Conservation (phyloP, 345 rosid genomes). For the Citrus mangshanensis region DNA sequence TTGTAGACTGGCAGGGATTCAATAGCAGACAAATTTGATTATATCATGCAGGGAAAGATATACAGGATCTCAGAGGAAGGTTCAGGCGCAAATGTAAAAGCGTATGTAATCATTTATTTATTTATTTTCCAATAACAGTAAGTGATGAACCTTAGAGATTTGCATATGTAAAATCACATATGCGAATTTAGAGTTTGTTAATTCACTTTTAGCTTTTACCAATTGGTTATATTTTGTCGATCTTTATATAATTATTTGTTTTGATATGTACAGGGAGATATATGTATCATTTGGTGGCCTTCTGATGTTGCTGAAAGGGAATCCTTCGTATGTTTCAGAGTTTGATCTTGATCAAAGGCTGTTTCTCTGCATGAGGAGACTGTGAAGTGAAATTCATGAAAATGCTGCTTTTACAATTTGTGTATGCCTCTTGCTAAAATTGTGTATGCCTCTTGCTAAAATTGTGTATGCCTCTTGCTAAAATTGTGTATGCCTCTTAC, state of each 20-base stretch:
- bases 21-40: conserved; percentile 22
- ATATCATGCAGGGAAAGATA: conserved; percentile 22
- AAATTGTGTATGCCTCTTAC: background rate
- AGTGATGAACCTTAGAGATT: no score
- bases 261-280: conserved; percentile 9
- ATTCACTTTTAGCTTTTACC: background rate
- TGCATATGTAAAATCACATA: no score
- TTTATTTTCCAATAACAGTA: no score
- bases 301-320: conserved; percentile 23
- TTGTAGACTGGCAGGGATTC: conserved; percentile 15
- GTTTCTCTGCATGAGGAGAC: conserved; percentile 23
- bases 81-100: conserved; percentile 9
- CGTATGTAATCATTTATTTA: conserved; percentile 7
- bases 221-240: no score
- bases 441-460: background rate
- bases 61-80: conserved; percentile 23
- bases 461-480: background rate
- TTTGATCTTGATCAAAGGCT: conserved; percentile 23
- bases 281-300: conserved; percentile 28
- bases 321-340: conserved; percentile 8
- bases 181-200: background rate
- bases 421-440: background rate
- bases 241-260: no score
- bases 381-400: background rate
- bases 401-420: background rate